Evolutionary conservation across 208 protist species (phyloP).

Genomic region (Novymonas esmeraldas): DNA sequence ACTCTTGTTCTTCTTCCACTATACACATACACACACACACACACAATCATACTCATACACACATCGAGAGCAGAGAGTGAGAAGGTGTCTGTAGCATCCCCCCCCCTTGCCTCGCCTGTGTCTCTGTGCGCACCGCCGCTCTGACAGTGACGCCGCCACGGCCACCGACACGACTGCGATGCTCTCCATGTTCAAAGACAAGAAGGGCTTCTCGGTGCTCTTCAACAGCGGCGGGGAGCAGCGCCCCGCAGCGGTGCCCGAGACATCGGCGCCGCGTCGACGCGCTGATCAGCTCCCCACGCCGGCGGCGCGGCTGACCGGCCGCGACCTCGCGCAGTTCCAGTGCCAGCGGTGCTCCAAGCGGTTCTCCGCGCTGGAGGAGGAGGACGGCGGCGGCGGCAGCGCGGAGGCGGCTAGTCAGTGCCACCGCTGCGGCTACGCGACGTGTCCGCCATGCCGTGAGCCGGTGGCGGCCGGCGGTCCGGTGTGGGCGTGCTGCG

Average conservation of each 20-base stretch:
- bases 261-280: neutral
- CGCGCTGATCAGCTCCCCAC: constrained; percentile 2
- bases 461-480: constrained; percentile 18
- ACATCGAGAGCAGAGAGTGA: too few relatives aligned
- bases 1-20: neutral
- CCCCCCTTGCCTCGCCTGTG: too few relatives aligned
- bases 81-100: too few relatives aligned
- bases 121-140: too few relatives aligned
- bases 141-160: neutral
- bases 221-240: constrained; percentile 30
- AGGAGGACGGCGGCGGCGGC: neutral
- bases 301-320: neutral
- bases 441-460: constrained; percentile 59
- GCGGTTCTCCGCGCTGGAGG: constrained; percentile 32
- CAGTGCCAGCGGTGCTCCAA: constrained; percentile 69
- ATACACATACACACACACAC: too few relatives aligned
- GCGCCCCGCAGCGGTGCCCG: neutral
- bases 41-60: too few relatives aligned
- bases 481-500: constrained; percentile 59
- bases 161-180: constrained; percentile 27
- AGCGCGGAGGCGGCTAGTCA: neutral
- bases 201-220: constrained; percentile 65
- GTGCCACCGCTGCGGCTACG: constrained; percentile 69
- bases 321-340: constrained; percentile 13
- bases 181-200: constrained; percentile 74